Conservation (phyloP, 2,329 filamentous ascomycete species). For the Exophiala viscosa region DNA sequence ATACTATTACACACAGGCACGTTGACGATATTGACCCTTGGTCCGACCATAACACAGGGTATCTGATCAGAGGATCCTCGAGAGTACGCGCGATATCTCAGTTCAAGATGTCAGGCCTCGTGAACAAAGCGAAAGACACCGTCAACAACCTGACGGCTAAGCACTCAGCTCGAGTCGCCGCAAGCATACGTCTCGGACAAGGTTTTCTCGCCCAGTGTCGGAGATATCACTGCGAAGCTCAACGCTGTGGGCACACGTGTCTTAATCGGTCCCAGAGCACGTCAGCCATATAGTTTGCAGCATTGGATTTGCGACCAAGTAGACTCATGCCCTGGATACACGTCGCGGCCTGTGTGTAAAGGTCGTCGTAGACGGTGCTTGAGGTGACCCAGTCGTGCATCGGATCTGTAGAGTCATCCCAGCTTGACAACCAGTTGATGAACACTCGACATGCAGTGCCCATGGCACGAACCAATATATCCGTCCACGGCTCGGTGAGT, state of each 20-base stretch:
- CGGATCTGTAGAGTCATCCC: conserved; percentile 6
- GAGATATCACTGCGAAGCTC: neutral
- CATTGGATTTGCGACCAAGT: conserved; percentile 20
- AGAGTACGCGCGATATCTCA: too few species aligned
- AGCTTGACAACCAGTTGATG: conserved; percentile 14
- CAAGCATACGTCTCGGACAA: too few species aligned
- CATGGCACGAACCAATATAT: conserved; percentile 35
- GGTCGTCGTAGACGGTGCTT: conserved; percentile 8
- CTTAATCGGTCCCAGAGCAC: conserved; percentile 11
- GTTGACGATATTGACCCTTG: too few species aligned
- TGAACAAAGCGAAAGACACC: neutral
- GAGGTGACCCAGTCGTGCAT: conserved; percentile 9
- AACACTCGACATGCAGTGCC: conserved; percentile 18
- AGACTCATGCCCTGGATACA: conserved; percentile 21
- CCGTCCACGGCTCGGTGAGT: conserved; percentile 60
- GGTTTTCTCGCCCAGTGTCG: too few species aligned
- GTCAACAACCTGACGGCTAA: neutral
- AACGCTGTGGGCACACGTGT: neutral
- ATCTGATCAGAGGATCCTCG: too few species aligned
- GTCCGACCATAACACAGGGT: too few species aligned
- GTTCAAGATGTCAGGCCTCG: neutral
- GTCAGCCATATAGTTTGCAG: conserved; percentile 18
- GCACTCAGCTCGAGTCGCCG: neutral
- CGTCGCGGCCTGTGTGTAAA: conserved; percentile 11
- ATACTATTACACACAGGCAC: too few species aligned